Conservation (phyloP, 176 grass and related monocot species). For the Triticum dicoccoides region DNA sequence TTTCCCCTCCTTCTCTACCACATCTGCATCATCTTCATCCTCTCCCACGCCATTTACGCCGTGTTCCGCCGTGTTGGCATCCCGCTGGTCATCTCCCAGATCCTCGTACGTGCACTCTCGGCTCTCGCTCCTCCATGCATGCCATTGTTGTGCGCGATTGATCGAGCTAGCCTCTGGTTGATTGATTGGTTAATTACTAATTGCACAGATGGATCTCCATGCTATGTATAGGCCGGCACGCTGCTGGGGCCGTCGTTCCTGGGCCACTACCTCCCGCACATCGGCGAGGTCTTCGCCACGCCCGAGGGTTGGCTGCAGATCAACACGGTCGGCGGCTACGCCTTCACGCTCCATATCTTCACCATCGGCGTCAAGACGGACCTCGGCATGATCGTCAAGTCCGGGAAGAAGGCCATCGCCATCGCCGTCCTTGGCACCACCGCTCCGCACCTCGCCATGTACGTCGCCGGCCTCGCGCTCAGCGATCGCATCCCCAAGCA, state of each 20-base stretch:
- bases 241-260: constrained; percentile 63
- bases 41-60: constrained; percentile 43
- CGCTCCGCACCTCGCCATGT: constrained; percentile 29
- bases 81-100: constrained; percentile 74
- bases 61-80: constrained; percentile 26
- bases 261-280: neutral
- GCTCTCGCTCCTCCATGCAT: neutral
- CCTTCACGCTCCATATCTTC: constrained; percentile 68
- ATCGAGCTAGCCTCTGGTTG: neutral
- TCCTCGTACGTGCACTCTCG: constrained; percentile 31
- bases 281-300: constrained; percentile 46
- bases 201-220: constrained; percentile 2
- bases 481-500: neutral
- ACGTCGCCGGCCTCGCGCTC: neutral
- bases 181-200: neutral
- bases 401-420: constrained; percentile 64
- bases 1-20: constrained; percentile 67
- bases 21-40: constrained; percentile 47
- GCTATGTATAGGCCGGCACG: constrained; percentile 46
- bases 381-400: constrained; percentile 68
- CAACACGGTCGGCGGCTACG: constrained; percentile 58
- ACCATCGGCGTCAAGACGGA: constrained; percentile 76
- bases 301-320: constrained; percentile 56
- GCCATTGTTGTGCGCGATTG: neutral
- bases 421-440: constrained; percentile 50